Percentiles rank a stretch among this genome's conserved stretches.
phyloP scores from a whole-genome alignment of 495 filamentous ascomycete genomes.

The Aspergillus bertholletiae region DNA sequence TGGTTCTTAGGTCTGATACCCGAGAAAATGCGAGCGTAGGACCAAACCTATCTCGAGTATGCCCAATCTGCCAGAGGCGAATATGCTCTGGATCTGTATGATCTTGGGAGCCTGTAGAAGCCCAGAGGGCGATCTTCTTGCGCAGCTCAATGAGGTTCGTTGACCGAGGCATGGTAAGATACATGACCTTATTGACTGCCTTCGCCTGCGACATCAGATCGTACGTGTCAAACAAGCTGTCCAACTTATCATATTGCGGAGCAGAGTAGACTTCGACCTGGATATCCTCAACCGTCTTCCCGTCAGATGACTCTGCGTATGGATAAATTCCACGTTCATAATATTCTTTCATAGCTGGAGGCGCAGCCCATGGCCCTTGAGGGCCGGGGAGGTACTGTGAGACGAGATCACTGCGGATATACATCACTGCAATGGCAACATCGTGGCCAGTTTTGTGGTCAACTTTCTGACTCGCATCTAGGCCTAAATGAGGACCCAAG shows the following conservation, averaged over 20 bases:
- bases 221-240: conserved; percentile 41
- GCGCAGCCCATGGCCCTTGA: conserved; percentile 39
- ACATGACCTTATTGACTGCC: conserved; percentile 34
- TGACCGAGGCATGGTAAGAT: conserved; percentile 36
- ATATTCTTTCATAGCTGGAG: conserved; percentile 32
- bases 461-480: conserved; percentile 30
- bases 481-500: conserved; percentile 50
- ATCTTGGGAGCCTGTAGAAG: conserved; percentile 20
- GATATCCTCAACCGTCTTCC: conserved; percentile 19
- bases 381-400: conserved; percentile 39
- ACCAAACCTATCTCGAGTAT: conserved; percentile 32
- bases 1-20: conserved; percentile 31
- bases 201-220: conserved; percentile 46
- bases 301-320: conserved; percentile 7
- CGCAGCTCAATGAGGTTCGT: conserved; percentile 40
- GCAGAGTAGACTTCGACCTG: conserved; percentile 43
- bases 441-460: conserved; percentile 52
- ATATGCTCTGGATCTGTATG: conserved; percentile 30
- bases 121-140: conserved; percentile 37
- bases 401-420: conserved; percentile 53
- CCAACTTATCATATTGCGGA: conserved; percentile 31
- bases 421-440: conserved; percentile 55
- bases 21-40: conserved; percentile 36
- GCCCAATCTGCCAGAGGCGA: conserved; percentile 43
- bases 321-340: conserved; percentile 32